phyloP scores from a whole-genome alignment of 2,329 filamentous ascomycete species.

The Epicoccum sorghinum region DNA sequence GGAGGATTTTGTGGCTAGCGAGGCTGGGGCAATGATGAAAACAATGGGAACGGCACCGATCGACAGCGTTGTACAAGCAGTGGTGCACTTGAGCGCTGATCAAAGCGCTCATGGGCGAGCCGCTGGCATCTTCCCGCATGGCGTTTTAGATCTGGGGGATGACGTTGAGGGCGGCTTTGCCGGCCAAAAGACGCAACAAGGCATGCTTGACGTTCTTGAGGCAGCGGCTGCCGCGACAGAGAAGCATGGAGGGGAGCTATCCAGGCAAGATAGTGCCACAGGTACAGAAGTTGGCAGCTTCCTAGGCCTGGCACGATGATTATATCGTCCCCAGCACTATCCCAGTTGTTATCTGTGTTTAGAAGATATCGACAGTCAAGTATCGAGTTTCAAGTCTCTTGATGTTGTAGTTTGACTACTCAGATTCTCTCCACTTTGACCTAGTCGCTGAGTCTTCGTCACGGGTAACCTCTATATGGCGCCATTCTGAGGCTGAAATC shows the following conservation, averaged over 20 bases:
- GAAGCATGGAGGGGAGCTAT: neutral
- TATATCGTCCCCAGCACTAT: too few relatives aligned
- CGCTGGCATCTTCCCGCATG: conserved; percentile 27
- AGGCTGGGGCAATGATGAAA: conserved; percentile 18
- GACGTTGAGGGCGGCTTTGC: conserved; percentile 26
- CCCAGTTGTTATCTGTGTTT: neutral
- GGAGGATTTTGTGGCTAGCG: conserved; percentile 16
- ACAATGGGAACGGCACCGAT: conserved; percentile 27
- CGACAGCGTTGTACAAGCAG: conserved; percentile 27
- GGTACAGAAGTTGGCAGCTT: neutral
- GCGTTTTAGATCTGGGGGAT: conserved; percentile 26
- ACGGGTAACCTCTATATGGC: too few relatives aligned
- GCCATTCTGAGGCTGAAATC: too few relatives aligned
- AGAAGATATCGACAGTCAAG: too few relatives aligned
- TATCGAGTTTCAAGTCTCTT: too few relatives aligned
- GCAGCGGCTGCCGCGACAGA: neutral
- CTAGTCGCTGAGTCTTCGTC: too few relatives aligned
- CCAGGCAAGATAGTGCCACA: conserved; percentile 8
- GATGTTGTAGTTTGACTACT: too few relatives aligned
- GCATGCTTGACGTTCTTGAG: conserved; percentile 4
- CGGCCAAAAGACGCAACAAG: conserved; percentile 2
- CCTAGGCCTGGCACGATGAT: conserved; percentile 1
- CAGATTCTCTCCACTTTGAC: too few relatives aligned
- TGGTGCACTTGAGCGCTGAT: conserved; percentile 24
- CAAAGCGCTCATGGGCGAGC: conserved; percentile 23